phyloP scores from a whole-genome alignment of 2,329 filamentous ascomycete species.

The Phialemoniopsis sp. region DNA sequence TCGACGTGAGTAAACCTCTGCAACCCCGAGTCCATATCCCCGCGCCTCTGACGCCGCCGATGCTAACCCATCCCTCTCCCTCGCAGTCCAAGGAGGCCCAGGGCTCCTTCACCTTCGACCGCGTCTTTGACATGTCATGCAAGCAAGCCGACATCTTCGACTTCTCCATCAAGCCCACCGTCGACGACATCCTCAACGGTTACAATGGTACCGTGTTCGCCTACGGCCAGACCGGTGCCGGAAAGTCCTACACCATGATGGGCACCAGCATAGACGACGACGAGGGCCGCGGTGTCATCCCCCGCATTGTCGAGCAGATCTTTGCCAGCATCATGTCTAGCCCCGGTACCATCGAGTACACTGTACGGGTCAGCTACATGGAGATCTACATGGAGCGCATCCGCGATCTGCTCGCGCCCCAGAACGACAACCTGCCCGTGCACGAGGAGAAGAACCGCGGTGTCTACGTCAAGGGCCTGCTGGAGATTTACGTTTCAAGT shows the following conservation, averaged over 20 bases:
- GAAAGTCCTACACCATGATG: constrained; percentile 99
- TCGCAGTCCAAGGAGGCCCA: constrained; percentile 75
- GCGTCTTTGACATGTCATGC: constrained; percentile 92
- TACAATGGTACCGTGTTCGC: constrained; percentile 99
- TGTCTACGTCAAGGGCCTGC: constrained; percentile 91
- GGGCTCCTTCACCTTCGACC: constrained; percentile 92
- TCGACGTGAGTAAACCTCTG: constrained; percentile 75
- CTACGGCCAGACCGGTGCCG: constrained; percentile 95
- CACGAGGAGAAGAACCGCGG: constrained; percentile 96
- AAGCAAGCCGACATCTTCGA: constrained; percentile 93
- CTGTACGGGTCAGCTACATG: constrained; percentile 98
- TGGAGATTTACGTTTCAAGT: constrained; percentile 93
- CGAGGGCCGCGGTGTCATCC: constrained; percentile 86
- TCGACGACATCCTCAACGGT: constrained; percentile 96
- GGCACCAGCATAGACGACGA: constrained; percentile 90
- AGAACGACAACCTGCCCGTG: constrained; percentile 95
- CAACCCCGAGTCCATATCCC: no score
- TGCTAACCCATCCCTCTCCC: background rate
- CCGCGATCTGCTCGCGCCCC: constrained; percentile 83
- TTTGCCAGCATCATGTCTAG: constrained; percentile 92
- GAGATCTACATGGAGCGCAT: constrained; percentile 99
- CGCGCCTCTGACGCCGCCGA: background rate
- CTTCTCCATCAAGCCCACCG: constrained; percentile 92
- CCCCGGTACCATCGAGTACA: constrained; percentile 93
- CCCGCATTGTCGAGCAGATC: constrained; percentile 95